phyloP scores from a whole-genome alignment of 1,139 yeast species.

The Arxiozyma slooffiae region DNA sequence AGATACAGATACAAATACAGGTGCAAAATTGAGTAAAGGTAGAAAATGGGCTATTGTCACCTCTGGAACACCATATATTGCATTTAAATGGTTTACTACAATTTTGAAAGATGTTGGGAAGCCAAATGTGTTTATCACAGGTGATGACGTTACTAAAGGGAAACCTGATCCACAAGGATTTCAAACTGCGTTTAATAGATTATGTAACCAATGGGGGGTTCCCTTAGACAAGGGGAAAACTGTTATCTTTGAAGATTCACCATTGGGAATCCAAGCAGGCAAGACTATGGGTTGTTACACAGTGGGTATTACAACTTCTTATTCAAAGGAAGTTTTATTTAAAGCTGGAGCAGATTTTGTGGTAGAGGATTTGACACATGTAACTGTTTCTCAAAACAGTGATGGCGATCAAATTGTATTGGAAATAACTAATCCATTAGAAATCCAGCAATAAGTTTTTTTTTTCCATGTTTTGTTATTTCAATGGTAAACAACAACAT shows the following conservation, averaged over 20 bases:
- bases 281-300: conserved; percentile 66
- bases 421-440: conserved; percentile 13
- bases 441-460: neutral
- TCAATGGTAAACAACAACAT: too few relatives aligned
- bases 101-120: conserved; percentile 45
- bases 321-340: conserved; percentile 50
- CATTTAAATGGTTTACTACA: conserved; percentile 39
- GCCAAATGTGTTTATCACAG: conserved; percentile 64
- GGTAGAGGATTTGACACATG: conserved; percentile 49
- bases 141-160: conserved; percentile 59
- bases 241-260: conserved; percentile 78
- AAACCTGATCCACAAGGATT: conserved; percentile 76
- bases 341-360: conserved; percentile 68
- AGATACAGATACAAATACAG: conserved; percentile 15
- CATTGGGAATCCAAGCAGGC: conserved; percentile 72
- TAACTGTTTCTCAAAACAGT: conserved; percentile 28
- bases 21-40: conserved; percentile 34
- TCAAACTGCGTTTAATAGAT: conserved; percentile 33
- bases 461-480: neutral
- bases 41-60: conserved; percentile 67
- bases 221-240: conserved; percentile 28
- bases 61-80: conserved; percentile 62
- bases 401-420: conserved; percentile 15
- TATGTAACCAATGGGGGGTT: conserved; percentile 43
- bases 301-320: conserved; percentile 67